These are phyloP conservation scores for Colletotrichum navitas DNA, from an alignment of 2,329 filamentous ascomycete species.

Conservation along the genomic window DNA sequence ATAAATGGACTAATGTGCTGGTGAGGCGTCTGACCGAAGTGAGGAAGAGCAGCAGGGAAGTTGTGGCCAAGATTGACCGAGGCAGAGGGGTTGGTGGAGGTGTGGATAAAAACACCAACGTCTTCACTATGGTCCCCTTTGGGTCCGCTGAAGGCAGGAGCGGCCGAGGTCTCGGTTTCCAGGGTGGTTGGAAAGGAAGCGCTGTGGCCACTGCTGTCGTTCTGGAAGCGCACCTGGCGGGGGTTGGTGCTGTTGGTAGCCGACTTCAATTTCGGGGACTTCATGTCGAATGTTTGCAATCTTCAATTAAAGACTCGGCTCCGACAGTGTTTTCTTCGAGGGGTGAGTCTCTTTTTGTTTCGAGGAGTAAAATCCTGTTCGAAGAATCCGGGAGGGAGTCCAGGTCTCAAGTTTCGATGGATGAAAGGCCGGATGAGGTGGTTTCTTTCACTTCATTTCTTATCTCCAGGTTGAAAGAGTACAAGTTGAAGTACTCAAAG, in stretches of 20 bases:
- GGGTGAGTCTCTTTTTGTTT: background rate
- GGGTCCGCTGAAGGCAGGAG: conserved; percentile 26
- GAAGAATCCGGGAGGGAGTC: background rate
- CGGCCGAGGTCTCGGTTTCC: conserved; percentile 16
- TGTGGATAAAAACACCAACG: conserved; percentile 30
- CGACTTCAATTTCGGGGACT: conserved; percentile 35
- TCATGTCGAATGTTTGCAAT: conserved; percentile 27
- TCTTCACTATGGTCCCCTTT: background rate
- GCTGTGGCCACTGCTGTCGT: background rate
- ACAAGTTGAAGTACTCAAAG: background rate
- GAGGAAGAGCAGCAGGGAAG: conserved; percentile 9
- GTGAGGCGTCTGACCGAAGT: conserved; percentile 31
- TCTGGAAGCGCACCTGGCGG: conserved; percentile 34
- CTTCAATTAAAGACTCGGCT: background rate
- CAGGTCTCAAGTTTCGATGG: background rate
- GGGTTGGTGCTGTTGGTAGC: conserved; percentile 33
- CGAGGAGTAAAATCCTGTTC: background rate
- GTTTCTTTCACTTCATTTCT: background rate
- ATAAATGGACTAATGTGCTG: conserved; percentile 38
- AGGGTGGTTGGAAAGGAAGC: conserved; percentile 26
- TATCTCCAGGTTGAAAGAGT: background rate
- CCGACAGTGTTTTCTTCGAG: background rate
- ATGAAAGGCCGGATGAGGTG: background rate
- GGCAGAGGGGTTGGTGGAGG: conserved; percentile 36
- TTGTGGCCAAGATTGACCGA: conserved; percentile 29